Percentiles rank a stretch among this genome's conserved stretches.
These are phyloP conservation scores for Prillingera fragicola DNA, from an alignment of 1,284 basidiomycete genomes.

Conservation along the genomic window DNA sequence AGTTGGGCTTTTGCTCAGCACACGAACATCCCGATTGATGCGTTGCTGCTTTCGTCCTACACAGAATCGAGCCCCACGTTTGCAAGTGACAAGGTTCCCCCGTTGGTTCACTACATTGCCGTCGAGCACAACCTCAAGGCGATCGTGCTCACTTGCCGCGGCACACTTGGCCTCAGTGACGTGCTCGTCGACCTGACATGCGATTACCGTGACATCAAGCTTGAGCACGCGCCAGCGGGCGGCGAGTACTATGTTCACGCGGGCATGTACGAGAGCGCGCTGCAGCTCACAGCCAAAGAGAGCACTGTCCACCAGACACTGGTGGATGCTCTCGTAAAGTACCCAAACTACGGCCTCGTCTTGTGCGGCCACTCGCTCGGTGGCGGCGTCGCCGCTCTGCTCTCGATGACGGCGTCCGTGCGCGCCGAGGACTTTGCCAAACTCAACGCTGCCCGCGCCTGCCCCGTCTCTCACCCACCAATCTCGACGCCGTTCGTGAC, in stretches of 20 bases:
- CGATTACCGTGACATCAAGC: slow-evolving; percentile 48
- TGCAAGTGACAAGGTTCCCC: slow-evolving; percentile 43
- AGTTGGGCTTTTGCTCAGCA: slow-evolving; percentile 50
- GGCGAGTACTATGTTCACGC: slow-evolving; percentile 50
- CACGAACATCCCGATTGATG: slow-evolving; percentile 51
- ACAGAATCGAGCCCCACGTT: slow-evolving; percentile 38
- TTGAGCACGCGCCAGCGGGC: slow-evolving; percentile 46
- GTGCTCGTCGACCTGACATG: slow-evolving; percentile 54
- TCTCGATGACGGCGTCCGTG: slow-evolving; percentile 42
- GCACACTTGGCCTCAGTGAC: slow-evolving; percentile 52
- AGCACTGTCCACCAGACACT: slow-evolving; percentile 51
- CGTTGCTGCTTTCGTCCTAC: slow-evolving; percentile 51
- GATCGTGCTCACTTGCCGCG: slow-evolving; percentile 51
- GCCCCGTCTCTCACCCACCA: slow-evolving; percentile 35
- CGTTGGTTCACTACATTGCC: slow-evolving; percentile 50
- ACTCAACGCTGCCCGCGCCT: slow-evolving; percentile 20
- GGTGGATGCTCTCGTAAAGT: slow-evolving; percentile 43
- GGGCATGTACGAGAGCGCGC: slow-evolving; percentile 52
- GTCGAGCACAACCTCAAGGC: slow-evolving; percentile 50
- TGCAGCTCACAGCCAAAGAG: slow-evolving; percentile 43
- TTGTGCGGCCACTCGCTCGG: slow-evolving; percentile 52
- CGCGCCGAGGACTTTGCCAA: slow-evolving; percentile 35
- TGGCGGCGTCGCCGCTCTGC: slow-evolving; percentile 51
- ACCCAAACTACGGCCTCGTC: slow-evolving; percentile 51
- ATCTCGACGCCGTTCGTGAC: slow-evolving; percentile 52